Conservation (phyloP, 2,329 filamentous ascomycete species). For the Sarocladium brachiariae region DNA sequence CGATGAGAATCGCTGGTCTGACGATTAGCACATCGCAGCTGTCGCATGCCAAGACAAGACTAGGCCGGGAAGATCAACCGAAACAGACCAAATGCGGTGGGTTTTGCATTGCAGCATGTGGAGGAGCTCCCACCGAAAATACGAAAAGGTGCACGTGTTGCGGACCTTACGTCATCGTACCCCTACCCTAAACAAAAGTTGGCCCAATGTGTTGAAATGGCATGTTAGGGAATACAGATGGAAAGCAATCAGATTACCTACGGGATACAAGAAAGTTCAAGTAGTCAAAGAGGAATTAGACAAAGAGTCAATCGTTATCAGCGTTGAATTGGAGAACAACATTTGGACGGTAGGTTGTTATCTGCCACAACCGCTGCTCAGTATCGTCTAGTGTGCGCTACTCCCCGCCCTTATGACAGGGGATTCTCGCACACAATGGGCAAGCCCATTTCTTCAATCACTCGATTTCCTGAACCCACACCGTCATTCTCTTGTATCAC, state of each 20-base stretch:
- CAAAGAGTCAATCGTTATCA: background rate
- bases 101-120: background rate
- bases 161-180: background rate
- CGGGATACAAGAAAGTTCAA: too few species aligned
- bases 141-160: background rate
- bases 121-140: conserved; percentile 2
- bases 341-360: background rate
- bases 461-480: too few species aligned
- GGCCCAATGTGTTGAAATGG: too few species aligned
- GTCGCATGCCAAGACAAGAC: too few species aligned
- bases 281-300: too few species aligned
- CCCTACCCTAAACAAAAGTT: background rate
- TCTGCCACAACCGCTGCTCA: background rate
- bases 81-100: background rate
- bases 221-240: too few species aligned
- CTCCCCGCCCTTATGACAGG: background rate
- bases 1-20: too few species aligned
- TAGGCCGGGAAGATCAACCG: background rate
- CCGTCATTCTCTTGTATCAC: too few species aligned
- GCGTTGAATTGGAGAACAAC: too few species aligned
- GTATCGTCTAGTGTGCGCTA: conserved; percentile 2
- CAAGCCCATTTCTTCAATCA: background rate
- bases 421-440: background rate
- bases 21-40: too few species aligned
- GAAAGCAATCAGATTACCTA: too few species aligned